These are phyloP conservation scores for Sphaerulina vaccinii DNA, from an alignment of 2,329 filamentous ascomycete genomes.

Conservation along the genomic window DNA sequence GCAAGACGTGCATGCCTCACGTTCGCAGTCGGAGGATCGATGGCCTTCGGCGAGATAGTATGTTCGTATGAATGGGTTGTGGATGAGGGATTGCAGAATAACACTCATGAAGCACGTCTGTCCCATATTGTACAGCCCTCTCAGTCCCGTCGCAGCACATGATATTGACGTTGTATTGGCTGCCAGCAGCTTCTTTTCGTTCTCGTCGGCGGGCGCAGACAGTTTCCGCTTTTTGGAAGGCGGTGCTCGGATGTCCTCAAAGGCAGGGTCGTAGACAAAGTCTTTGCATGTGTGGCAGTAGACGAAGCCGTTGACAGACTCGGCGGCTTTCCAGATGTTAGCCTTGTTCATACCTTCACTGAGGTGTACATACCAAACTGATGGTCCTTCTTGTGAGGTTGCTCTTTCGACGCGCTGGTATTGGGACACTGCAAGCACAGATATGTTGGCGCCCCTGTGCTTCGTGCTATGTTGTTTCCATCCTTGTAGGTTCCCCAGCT, in stretches of 20 bases:
- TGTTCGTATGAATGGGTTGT: conserved; percentile 87
- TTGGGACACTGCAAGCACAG: conserved; percentile 71
- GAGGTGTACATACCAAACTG: conserved; percentile 61
- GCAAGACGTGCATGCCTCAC: conserved; percentile 58
- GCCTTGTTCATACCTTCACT: conserved; percentile 27
- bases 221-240: conserved; percentile 65
- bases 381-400: conserved; percentile 72
- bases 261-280: conserved; percentile 76
- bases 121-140: conserved; percentile 96
- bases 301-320: conserved; percentile 70
- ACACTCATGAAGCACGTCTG: conserved; percentile 98
- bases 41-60: conserved; percentile 93
- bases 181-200: conserved; percentile 68
- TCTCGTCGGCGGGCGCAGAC: conserved; percentile 47
- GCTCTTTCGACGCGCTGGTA: conserved; percentile 65
- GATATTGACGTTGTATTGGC: conserved; percentile 76
- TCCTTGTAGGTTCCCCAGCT: conserved; percentile 66
- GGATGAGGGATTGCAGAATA: conserved; percentile 86
- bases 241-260: conserved; percentile 71
- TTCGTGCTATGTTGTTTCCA: too few relatives aligned
- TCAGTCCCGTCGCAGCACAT: conserved; percentile 81
- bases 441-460: conserved; percentile 45
- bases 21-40: conserved; percentile 69
- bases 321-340: conserved; percentile 60
- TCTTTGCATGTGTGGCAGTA: conserved; percentile 83